Evolutionary conservation across 2,329 filamentous ascomycete genomes (phyloP), one percentile per base, ranked within the genome.

Genomic region (Diaporthe sp.): DNA sequence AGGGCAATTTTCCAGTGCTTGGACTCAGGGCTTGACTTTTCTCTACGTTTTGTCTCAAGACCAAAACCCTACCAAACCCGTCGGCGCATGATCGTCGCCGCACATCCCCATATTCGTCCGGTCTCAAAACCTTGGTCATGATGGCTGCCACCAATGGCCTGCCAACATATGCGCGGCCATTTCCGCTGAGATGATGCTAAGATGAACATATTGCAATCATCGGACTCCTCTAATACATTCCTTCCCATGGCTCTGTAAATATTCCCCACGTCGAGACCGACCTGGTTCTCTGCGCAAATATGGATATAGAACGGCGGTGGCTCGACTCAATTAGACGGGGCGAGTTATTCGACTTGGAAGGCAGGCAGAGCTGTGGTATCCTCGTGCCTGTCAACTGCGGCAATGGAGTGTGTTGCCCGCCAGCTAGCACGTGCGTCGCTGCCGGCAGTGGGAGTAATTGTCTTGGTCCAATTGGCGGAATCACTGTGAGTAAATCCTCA

Each of bases 131-230:
- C 65, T 53, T 68, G 65, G 34, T 39, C 28, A 53, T 51, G 63
- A 51, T n/a, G 47, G 25, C 63, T 37, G 31, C 31, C 63, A 51
- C 65, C 47, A 68, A 53, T 68, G 65, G 65, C 34, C 65, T 39
- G 65, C 22, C 65, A 68, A 68, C 65, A 53, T 39, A 53, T 68
- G 65, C 65, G 22, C 22, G 65, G 47, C 31, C 63, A 20, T 68
- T 53, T 51, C 63, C 63, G 63, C 63, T 68, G 63, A 68, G 47
- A 68, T 53, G 65, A 68, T 68, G 65, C 47, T 68, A 68, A 68
- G 65, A 53, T 25, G 47, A 68, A 68, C 31, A 15, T 42, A 39
- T 37, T 68, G 65, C 13, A 53, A 47, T 28, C 47, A 68, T 68
- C 65, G 47, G 65, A 68, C 47, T 53, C 34, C 47, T 53, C 65